Conservation (phyloP, 2,329 filamentous ascomycete species). For the Cryphonectria naterciae region DNA sequence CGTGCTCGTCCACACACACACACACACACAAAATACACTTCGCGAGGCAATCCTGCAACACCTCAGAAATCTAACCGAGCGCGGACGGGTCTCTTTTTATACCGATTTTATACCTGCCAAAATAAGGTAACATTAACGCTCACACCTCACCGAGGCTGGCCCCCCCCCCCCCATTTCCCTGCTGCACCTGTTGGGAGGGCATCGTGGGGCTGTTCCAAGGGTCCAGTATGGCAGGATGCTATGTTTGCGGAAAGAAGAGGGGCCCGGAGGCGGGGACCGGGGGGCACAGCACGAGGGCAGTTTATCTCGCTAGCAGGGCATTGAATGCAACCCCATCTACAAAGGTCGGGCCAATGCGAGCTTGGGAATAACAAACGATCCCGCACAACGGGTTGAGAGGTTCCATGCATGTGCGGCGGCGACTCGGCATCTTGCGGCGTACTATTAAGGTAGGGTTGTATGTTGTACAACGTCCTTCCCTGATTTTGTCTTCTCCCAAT, state of each 20-base stretch:
- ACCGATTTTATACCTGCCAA: not conserved
- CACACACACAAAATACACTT: not conserved
- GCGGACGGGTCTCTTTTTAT: constrained; percentile 16
- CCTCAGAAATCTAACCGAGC: not conserved
- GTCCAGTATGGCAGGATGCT: not conserved
- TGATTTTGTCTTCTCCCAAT: not conserved
- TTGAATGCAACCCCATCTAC: constrained; percentile 15
- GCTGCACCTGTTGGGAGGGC: not conserved
- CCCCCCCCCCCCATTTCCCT: not conserved
- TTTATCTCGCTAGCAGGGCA: constrained; percentile 20
- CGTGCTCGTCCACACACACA: not conserved
- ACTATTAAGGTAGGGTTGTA: not conserved
- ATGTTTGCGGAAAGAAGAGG: not conserved
- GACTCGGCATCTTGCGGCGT: not conserved
- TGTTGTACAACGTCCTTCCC: not conserved
- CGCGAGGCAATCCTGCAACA: not conserved
- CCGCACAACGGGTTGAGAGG: not conserved
- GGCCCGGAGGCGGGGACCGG: too few species aligned
- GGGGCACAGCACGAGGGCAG: constrained; percentile 8
- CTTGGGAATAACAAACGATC: not conserved
- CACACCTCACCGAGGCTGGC: constrained; percentile 5
- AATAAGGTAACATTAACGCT: constrained; percentile 2
- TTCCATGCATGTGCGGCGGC: not conserved
- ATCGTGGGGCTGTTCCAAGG: not conserved
- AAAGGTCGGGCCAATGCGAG: constrained; percentile 11